phyloP scores from a whole-genome alignment of 2,329 filamentous ascomycete genomes.

The Calonectria honghensis region DNA sequence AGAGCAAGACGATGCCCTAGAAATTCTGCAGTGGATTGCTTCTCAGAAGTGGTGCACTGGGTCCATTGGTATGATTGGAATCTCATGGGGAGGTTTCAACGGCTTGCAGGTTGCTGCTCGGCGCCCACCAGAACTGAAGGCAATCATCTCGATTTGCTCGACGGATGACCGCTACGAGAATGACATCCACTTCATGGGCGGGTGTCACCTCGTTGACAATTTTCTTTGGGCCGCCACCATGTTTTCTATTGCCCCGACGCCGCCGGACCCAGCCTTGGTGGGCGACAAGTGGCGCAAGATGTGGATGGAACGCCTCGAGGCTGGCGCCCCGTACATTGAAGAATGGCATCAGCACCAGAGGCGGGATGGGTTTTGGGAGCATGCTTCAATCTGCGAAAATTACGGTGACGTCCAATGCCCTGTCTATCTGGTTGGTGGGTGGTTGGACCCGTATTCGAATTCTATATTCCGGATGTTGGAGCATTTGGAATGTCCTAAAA shows the following conservation, averaged over 20 bases:
- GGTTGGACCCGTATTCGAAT: conserved; percentile 30
- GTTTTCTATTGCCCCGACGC: conserved; percentile 28
- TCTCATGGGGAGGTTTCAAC: conserved; percentile 36
- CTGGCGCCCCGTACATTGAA: conserved; percentile 14
- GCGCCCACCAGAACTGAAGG: conserved; percentile 15
- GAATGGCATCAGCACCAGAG: conserved; percentile 33
- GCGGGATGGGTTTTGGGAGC: conserved; percentile 30
- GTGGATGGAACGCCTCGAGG: conserved; percentile 28
- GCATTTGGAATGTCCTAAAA: conserved; percentile 23
- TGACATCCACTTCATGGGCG: conserved; percentile 12
- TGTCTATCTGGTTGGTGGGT: conserved; percentile 33
- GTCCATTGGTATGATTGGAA: conserved; percentile 35
- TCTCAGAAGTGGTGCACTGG: conserved; percentile 31
- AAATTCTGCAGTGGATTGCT: conserved; percentile 30
- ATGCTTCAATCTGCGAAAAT: conserved; percentile 31
- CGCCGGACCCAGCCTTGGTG: conserved; percentile 28
- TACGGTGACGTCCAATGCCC: conserved; percentile 29
- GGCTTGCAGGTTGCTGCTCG: conserved; percentile 29
- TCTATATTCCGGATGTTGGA: conserved; percentile 35
- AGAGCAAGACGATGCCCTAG: conserved; percentile 32
- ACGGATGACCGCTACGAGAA: conserved; percentile 10
- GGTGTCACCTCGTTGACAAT: not conserved
- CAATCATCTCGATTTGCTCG: conserved; percentile 3
- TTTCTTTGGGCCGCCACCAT: conserved; percentile 23
- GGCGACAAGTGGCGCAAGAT: conserved; percentile 31